Evolutionary conservation across 495 filamentous ascomycete species (phyloP), one percentile per base, ranked within the genome.

Genomic region (Cercophora scortea): DNA sequence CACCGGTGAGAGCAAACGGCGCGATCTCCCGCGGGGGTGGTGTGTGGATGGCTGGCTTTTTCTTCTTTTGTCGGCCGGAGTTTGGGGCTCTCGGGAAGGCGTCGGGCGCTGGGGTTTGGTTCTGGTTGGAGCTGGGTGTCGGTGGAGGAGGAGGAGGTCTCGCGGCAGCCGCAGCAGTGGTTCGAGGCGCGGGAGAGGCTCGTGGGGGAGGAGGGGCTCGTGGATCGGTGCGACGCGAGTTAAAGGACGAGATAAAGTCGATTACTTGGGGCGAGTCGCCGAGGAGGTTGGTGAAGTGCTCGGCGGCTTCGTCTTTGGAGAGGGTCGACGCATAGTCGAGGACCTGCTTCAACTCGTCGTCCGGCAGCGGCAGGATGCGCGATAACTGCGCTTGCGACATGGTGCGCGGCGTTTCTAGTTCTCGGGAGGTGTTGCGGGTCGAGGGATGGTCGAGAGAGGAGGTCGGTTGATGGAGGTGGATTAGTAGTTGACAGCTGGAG

Each of bases 221-320:
- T 0, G 72, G 70, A 18, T 75, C 70, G 60, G 78, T 68, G 34
- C 88, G 81, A 33, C 81, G 84, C 9, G 83, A 73, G 64, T 93
- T 97, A 76, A 95, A 97, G 41, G 84, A 83, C 18, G 89, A 82
- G 59, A 98, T 95, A 65, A 97, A 98, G 53, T 95, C 90, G 53
- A 96, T 68, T 1, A 87, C 84, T 54, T 87, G 82, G 12, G 89
- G 80, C 6, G 89, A 89, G 64, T 95, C 89, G 43, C 90, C 93
- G 2, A 98, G 81, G 33, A 97, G 74, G 65, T 89, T 87, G 66
- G 85, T 88, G 54, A 98, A 85, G 65, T 96, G 86, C 17, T 89
- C 83, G 25, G 83, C 87, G 15, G 87, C 88, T 52, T 84, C 84
- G 38, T 82, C 73, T 60, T 85, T 89, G 32, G 89, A 81, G 11